A percentile compares a stretch with the other conserved stretches of the same genome.
Conservation (phyloP, 176 grass and related monocot species). For the Hsuehochloa calcarea region DNA sequence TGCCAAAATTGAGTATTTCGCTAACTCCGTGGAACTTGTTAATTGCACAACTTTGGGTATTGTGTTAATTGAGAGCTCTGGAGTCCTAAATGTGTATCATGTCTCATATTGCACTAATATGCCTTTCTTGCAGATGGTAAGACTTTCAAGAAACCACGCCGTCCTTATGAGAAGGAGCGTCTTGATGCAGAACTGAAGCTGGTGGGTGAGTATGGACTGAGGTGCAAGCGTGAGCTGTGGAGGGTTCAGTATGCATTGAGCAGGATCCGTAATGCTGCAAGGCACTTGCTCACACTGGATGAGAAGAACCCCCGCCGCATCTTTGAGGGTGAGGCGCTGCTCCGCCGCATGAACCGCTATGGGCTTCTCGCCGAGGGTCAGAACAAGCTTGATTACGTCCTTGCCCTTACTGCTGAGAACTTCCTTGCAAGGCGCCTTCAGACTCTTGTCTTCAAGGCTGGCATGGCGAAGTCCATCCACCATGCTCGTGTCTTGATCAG, state of each 20-base stretch:
- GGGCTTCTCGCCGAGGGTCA: conserved; percentile 67
- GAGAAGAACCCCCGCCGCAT: conserved; percentile 77
- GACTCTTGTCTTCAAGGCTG: conserved; percentile 78
- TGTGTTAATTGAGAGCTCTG: background rate
- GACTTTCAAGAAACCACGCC: conserved; percentile 73
- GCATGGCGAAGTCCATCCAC: conserved; percentile 77
- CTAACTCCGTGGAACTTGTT: background rate
- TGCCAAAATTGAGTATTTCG: background rate
- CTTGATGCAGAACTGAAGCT: conserved; percentile 67
- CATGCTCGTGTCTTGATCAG: conserved; percentile 72
- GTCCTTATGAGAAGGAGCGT: conserved; percentile 81
- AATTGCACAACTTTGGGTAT: background rate
- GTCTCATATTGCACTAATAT: background rate
- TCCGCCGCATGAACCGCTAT: conserved; percentile 71
- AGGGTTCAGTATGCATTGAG: conserved; percentile 68
- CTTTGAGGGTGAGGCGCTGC: conserved; percentile 76
- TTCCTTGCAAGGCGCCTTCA: conserved; percentile 70
- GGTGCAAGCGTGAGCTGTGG: conserved; percentile 76
- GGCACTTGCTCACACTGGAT: conserved; percentile 68
- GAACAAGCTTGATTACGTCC: conserved; percentile 79
- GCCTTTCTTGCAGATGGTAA: conserved; percentile 54
- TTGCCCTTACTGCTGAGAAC: conserved; percentile 74
- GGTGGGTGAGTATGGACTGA: conserved; percentile 68
- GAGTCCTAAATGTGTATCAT: background rate
- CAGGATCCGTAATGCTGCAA: conserved; percentile 72